Base-by-base conservation (phyloP, 495 filamentous ascomycete genomes). In the Neurospora africana region DNA sequence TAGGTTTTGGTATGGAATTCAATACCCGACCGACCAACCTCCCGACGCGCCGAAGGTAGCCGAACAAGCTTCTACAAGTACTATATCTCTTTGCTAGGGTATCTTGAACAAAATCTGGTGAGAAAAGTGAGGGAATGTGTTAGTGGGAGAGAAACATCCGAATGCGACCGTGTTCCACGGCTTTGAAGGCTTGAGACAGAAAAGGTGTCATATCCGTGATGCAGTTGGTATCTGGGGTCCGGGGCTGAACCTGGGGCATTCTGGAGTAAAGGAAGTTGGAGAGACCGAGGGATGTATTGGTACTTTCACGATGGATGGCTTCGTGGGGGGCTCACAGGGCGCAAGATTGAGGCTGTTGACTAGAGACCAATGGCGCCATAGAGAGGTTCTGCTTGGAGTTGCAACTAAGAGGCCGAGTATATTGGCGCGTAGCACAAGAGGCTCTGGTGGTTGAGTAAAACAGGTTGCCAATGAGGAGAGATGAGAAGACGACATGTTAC, bases 11-110 rank as follows among this genome's bases (percentile, higher is more conserved):
- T n/a, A n/a, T n/a, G 30, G 30, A 71, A 30, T 10, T 70, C 5
- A n/a, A 17, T 23, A 17, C 40, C 69, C 23, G 23, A 35, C n/a
- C 0, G 6, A 2, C 38, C 15, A 9, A 21, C 21, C 23, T 15
- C n/a, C 19, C 30, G n/a, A 36, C 21, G 17, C 61, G 33, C 70
- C 70, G 70, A 71, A 27, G 70, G 70, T 71, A 71, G 70, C 70
- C 70, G 70, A 40, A 36, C 47, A 58, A 58, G 47, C 23, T 30
- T 19, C n/a, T n/a, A n/a, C n/a, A n/a, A n/a, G n/a, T n/a, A n/a
- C 21, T 27, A 3, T 43, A 17, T 3, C 6, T 43, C 5, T 43
- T 43, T 19, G 40, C 23, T 23, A 53, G 0, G 30, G 5, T 23
- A 5, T 41, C 30, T 70, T 40, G n/a, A 21, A 36, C 33, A 53